A percentile compares a stretch with the other conserved stretches of the same genome.
Conservation (phyloP, 768 basidiomycete species). For the Leccinum uliginosum region DNA sequence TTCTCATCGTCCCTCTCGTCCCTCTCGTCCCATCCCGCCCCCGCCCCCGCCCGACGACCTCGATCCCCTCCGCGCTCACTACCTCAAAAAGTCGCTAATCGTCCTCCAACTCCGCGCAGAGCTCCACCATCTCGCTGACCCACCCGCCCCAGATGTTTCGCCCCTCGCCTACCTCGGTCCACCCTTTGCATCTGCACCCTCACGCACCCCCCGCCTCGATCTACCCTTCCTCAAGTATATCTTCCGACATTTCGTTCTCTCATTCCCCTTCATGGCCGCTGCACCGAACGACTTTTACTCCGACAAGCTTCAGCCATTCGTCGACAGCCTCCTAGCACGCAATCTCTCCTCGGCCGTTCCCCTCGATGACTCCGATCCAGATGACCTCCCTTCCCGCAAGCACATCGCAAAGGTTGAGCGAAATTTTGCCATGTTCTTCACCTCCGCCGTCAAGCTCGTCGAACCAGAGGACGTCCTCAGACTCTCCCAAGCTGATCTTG, state of each 20-base stretch:
- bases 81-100: slow-evolving; percentile 94
- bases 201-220: slow-evolving; percentile 55
- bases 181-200: slow-evolving; percentile 74
- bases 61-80: slow-evolving; percentile 90
- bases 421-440: slow-evolving; percentile 76
- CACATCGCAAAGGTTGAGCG: slow-evolving; percentile 78
- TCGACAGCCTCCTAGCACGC: slow-evolving; percentile 74
- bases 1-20: not conserved
- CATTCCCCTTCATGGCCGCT: slow-evolving; percentile 90
- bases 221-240: slow-evolving; percentile 87
- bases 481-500: slow-evolving; percentile 79
- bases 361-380: slow-evolving; percentile 56
- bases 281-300: slow-evolving; percentile 92
- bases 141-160: slow-evolving; percentile 37
- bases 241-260: slow-evolving; percentile 88
- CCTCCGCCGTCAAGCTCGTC: slow-evolving; percentile 74
- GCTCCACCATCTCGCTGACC: slow-evolving; percentile 59
- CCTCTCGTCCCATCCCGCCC: slow-evolving; percentile 10
- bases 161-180: slow-evolving; percentile 84
- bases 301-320: slow-evolving; percentile 92
- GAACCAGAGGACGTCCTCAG: slow-evolving; percentile 90
- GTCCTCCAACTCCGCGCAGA: slow-evolving; percentile 83
- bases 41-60: slow-evolving; percentile 32
- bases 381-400: slow-evolving; percentile 60
- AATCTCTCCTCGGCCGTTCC: slow-evolving; percentile 64